Conservation (phyloP, 768 basidiomycete genomes). For the Agaricus subrufescens region DNA sequence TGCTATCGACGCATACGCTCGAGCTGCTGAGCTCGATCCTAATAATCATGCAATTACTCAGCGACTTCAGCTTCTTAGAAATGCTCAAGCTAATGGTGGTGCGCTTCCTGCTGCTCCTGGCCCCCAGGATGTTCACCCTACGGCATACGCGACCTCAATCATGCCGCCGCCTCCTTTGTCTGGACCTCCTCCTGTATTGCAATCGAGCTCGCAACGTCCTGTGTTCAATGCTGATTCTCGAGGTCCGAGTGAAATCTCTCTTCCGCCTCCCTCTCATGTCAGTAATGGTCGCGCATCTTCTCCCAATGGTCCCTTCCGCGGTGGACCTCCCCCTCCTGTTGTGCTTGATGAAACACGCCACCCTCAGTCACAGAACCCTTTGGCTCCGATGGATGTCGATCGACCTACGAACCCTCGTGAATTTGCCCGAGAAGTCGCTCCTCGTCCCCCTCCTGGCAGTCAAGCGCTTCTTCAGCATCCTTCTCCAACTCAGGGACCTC, state of each 20-base stretch:
- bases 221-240: slow-evolving; percentile 66
- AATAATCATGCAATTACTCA: slow-evolving; percentile 77
- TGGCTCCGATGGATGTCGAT: slow-evolving; percentile 80
- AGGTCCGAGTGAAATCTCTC: slow-evolving; percentile 51
- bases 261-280: slow-evolving; percentile 58
- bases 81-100: slow-evolving; percentile 70
- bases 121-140: slow-evolving; percentile 94
- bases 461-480: slow-evolving; percentile 63
- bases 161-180: slow-evolving; percentile 65
- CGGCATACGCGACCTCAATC: slow-evolving; percentile 81
- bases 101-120: slow-evolving; percentile 84
- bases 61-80: slow-evolving; percentile 72
- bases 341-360: slow-evolving; percentile 75
- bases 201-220: slow-evolving; percentile 45
- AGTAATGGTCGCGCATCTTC: slow-evolving; percentile 41
- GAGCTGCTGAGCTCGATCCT: slow-evolving; percentile 93
- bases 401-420: slow-evolving; percentile 47
- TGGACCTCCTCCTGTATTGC: slow-evolving; percentile 64
- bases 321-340: slow-evolving; percentile 80
- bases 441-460: slow-evolving; percentile 52
- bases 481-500: slow-evolving; percentile 57
- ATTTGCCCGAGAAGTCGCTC: slow-evolving; percentile 31
- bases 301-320: slow-evolving; percentile 65
- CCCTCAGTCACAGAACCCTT: slow-evolving; percentile 56
- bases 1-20: slow-evolving; percentile 96